Conservation (phyloP, 2,329 filamentous ascomycete genomes). For the Alternaria sp. region DNA sequence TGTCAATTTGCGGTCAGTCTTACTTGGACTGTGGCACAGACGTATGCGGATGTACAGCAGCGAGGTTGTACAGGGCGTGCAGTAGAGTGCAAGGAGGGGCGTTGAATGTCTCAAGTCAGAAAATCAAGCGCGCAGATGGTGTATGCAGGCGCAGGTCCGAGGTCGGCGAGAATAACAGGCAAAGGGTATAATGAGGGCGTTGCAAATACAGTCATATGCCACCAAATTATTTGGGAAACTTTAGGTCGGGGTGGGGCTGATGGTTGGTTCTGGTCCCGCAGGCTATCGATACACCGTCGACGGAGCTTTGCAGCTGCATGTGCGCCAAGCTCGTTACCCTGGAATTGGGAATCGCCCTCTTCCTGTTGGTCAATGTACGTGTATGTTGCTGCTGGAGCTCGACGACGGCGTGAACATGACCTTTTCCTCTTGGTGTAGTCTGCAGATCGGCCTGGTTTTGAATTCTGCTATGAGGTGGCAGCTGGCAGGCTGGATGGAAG, state of each 20-base stretch:
- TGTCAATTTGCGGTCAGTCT: slow-evolving; percentile 21
- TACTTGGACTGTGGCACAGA: slow-evolving; percentile 15
- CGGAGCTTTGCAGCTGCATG: slow-evolving; percentile 5
- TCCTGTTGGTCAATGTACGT: slow-evolving; percentile 5
- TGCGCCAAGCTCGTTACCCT: slow-evolving; percentile 7
- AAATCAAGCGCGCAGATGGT: not conserved
- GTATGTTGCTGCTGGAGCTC: not conserved
- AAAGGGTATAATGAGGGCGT: not conserved
- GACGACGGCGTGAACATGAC: not conserved
- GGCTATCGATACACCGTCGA: slow-evolving; percentile 12
- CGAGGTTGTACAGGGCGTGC: slow-evolving; percentile 8
- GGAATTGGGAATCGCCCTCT: not conserved
- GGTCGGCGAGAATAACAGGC: not conserved
- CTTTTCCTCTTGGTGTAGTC: not conserved
- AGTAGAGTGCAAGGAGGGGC: slow-evolving; percentile 10
- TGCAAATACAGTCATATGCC: slow-evolving; percentile 16
- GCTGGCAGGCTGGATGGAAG: not conserved
- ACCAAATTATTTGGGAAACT: slow-evolving; percentile 15
- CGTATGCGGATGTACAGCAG: not conserved
- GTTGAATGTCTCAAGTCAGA: slow-evolving; percentile 6
- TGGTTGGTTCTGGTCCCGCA: slow-evolving; percentile 1
- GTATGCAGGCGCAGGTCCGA: slow-evolving; percentile 2
- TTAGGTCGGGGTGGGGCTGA: slow-evolving; percentile 9
- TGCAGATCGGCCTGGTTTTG: not conserved
- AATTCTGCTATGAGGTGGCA: not conserved